Conservation (phyloP, 108 stramenopile genomes). For the Nitzschia palea region DNA sequence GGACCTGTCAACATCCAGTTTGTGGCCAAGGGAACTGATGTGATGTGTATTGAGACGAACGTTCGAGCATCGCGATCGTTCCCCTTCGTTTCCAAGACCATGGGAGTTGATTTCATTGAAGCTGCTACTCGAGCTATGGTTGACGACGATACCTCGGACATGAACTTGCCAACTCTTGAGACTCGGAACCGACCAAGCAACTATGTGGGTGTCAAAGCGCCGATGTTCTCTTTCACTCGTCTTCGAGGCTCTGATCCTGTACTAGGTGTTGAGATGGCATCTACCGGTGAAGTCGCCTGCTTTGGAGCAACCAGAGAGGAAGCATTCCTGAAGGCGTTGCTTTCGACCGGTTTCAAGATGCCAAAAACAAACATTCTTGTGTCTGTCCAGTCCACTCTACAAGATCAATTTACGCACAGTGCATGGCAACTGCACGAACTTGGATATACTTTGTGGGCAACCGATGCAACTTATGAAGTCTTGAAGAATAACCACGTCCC, state of each 20-base stretch:
- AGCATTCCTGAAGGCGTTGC: slow-evolving; percentile 95
- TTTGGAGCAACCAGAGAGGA: slow-evolving; percentile 96
- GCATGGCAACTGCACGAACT: slow-evolving; percentile 85
- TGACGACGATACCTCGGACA: slow-evolving; percentile 75
- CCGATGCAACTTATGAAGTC: slow-evolving; percentile 83
- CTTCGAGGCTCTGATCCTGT: slow-evolving; percentile 98
- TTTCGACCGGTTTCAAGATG: slow-evolving; percentile 94
- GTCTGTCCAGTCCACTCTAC: slow-evolving; percentile 82
- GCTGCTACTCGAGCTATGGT: slow-evolving; percentile 94
- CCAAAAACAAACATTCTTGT: slow-evolving; percentile 92
- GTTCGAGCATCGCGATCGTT: slow-evolving; percentile 96
- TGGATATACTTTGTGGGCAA: slow-evolving; percentile 92
- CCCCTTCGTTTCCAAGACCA: slow-evolving; percentile 99
- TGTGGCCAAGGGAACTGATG: slow-evolving; percentile 95
- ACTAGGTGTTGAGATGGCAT: slow-evolving; percentile 99
- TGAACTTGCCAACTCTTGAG: slow-evolving; percentile 89
- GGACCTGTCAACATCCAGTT: slow-evolving; percentile 99
- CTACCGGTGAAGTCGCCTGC: slow-evolving; percentile 99
- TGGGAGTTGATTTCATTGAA: slow-evolving; percentile 97
- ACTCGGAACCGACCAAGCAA: slow-evolving; percentile 83
- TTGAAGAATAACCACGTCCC: slow-evolving; percentile 84
- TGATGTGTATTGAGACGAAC: slow-evolving; percentile 98
- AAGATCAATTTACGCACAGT: slow-evolving; percentile 84
- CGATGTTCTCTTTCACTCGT: slow-evolving; percentile 98
- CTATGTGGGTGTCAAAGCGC: slow-evolving; percentile 97